Evolutionary conservation across 2,329 filamentous ascomycete species (phyloP), one percentile per base, ranked within the genome.

Genomic region (Curvularia eragrostidis): DNA sequence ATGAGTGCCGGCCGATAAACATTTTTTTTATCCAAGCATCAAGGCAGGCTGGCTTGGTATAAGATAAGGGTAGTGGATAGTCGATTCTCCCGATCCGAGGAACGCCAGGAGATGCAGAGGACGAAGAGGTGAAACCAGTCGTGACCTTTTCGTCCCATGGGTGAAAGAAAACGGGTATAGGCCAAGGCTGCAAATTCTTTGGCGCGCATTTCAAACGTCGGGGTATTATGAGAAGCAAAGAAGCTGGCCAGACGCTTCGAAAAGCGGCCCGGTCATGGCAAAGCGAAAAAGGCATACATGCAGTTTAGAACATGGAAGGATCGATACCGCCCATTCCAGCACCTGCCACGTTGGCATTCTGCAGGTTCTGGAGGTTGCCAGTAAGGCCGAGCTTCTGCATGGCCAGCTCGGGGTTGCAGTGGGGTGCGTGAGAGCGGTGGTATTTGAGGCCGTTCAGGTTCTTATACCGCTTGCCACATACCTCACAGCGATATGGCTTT

Each of bases 381-480:
- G 74, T 70, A 32, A 77, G 65, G 18, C 71, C 75, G 62, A 76
- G 68, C 52, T 73, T 73, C 46, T 81, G 81, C 52, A 86, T 75
- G 70, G 87, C 85, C 26, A 89, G 86, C 61, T 97, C 93, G 0
- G 93, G 92, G 72, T 96, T 96, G 81, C 93, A 97, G 52, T 90
- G 90, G 23, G 92, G 89, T 12, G 92, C 95, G 76, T 97, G 79
- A 66, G 83, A 77, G 56, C 81, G 74, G 71, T 90, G 87, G 75
- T 99, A 99, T 87, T 99, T 99, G 62, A 99, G 85, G 6, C 95
- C 95, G 78, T 99, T 99, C 60, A 99, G 79, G 74, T 99, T 99
- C 87, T 99, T 99, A 81, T 99, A 99, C 51, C 95, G 90, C 82
- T 99, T 99, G 70, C 94, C 93, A 75, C 95, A 99, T 10, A 93